A percentile compares a stretch with the other conserved stretches of the same genome.
Evolutionary conservation across 805 yeast genomes (phyloP).

Genomic region (Suhomyces sp.): DNA sequence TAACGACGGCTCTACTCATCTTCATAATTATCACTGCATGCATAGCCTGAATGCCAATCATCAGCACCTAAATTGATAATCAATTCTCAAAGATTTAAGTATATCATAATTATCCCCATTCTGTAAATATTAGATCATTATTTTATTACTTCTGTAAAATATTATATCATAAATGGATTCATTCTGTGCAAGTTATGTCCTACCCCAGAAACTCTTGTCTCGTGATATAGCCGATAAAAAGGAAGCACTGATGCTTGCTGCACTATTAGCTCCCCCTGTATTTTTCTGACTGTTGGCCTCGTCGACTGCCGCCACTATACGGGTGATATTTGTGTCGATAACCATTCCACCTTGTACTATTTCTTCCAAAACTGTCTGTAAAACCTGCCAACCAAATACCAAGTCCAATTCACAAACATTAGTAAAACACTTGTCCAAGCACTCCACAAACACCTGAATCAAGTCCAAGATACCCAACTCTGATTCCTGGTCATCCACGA

Average conservation of each 20-base stretch:
- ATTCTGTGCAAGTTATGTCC: neutral
- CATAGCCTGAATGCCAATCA: too few relatives aligned
- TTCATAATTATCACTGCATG: too few relatives aligned
- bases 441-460: slow-evolving; percentile 95
- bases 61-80: too few relatives aligned
- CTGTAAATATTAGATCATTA: too few relatives aligned
- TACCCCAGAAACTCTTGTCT: slow-evolving; percentile 28
- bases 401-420: slow-evolving; percentile 94
- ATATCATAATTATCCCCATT: too few relatives aligned
- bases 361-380: slow-evolving; percentile 87
- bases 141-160: too few relatives aligned
- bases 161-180: too few relatives aligned
- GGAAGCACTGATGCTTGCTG: slow-evolving; percentile 21
- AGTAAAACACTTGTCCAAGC: slow-evolving; percentile 86
- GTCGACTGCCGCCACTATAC: slow-evolving; percentile 82
- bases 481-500: slow-evolving; percentile 93
- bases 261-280: slow-evolving; percentile 16
- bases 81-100: too few relatives aligned
- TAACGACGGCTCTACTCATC: too few relatives aligned
- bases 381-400: slow-evolving; percentile 98
- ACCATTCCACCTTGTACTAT: slow-evolving; percentile 98
- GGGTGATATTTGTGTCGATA: slow-evolving; percentile 80
- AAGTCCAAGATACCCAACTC: slow-evolving; percentile 91
- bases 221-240: slow-evolving; percentile 26
- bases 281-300: slow-evolving; percentile 57